Base-by-base conservation (phyloP, 441 rosid species). In the Biscutella laevigata region DNA sequence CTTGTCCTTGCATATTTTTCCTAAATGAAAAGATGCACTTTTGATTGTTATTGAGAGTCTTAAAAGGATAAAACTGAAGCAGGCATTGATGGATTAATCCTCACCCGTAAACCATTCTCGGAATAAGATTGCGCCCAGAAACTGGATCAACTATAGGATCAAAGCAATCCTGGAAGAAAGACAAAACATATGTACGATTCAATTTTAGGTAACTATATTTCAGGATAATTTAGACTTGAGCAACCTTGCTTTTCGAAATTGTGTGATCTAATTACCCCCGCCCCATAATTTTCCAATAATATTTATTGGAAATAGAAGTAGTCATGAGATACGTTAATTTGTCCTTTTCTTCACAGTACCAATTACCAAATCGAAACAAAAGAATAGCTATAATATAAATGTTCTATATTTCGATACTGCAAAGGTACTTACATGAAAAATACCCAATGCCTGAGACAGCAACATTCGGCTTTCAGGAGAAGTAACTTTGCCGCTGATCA, bases 91-190 rank as follows among this genome's bases (percentile, higher is more conserved):
- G 56, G 33, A 66, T 36, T 22, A 58, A 38, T 59, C 56, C 77
- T 66, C 71, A 92, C 99, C 99, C 97, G 38, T 80, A 80, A 53
- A 92, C 95, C 99, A 88, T 88, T 34, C 82, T 71, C 46, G 95
- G 95, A 72, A 92, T 84, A 66, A 92, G 82, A 77, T 92, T 86
- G 60, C 83, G 86, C 21, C 95, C 92, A 44, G 74, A 73, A 53
- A 71, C 55, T 44, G 89, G 71, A 66, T 66, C 71, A 67, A 84
- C 77, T 59, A 92, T 92, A 41, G 99, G 97, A 71, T 84, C 94
- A 64, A 92, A 92, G 71, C 97, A 84, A 73, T 92, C 94, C 99
- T 92, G 85, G 33, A 57, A 69, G 54, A 53, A 36, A 54, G 13
- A 27, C 19, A 58, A 19, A 19, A 30, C 7, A 19, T 13, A 45